Evolutionary conservation across 192 early-diverging fungal genomes (phyloP).

Genomic region (Coemansia umbellata): DNA sequence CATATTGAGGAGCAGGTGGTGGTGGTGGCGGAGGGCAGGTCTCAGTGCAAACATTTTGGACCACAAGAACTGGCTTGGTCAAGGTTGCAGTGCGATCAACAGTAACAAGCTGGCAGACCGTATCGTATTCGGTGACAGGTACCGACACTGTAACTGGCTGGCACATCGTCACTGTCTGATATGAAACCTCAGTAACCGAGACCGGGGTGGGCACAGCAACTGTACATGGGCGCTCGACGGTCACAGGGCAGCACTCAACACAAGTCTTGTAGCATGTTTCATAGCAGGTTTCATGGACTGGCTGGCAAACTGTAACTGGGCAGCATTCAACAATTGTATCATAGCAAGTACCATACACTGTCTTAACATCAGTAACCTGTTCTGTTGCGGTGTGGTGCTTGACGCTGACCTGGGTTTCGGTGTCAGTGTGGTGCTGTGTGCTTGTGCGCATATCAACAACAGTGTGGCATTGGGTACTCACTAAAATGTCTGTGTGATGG

Average conservation of each 20-base stretch:
- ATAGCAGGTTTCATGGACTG: constrained; percentile 30
- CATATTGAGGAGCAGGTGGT: constrained; percentile 9
- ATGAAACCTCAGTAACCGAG: constrained; percentile 20
- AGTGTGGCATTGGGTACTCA: not conserved
- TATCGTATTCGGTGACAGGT: constrained; percentile 43
- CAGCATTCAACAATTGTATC: constrained; percentile 46
- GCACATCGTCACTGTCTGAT: constrained; percentile 42
- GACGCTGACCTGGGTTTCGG: constrained; percentile 18
- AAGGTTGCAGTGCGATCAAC: constrained; percentile 35
- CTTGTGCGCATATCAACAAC: not conserved
- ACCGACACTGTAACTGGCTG: constrained; percentile 40
- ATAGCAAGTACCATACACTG: constrained; percentile 18
- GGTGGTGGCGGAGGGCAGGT: constrained; percentile 8
- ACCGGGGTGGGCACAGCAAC: constrained; percentile 27
- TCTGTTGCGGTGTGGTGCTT: constrained; percentile 15
- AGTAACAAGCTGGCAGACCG: constrained; percentile 46
- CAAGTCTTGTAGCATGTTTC: constrained; percentile 39
- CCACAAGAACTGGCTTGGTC: constrained; percentile 48
- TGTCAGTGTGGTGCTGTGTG: not conserved
- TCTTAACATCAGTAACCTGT: constrained; percentile 10
- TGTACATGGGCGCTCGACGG: constrained; percentile 31
- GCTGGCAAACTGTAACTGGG: constrained; percentile 41
- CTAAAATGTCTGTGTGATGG: not conserved
- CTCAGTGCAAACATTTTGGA: constrained; percentile 47
- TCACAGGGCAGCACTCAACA: constrained; percentile 27